Evolutionary conservation across 73 alveolate species (phyloP).

Genomic region (Paramecium caudatum): DNA sequence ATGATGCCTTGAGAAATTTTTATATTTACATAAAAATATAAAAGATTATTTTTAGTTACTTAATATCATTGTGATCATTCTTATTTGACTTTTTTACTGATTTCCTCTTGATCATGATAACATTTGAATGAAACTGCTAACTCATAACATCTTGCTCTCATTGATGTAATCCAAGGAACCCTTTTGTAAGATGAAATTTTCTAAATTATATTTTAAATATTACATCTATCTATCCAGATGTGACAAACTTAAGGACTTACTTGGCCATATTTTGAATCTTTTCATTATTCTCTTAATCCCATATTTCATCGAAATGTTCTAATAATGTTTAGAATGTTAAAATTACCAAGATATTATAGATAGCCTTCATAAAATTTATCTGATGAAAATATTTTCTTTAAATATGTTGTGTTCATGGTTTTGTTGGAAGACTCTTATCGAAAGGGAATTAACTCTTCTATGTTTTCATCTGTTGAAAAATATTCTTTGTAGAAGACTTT

Average conservation of each 20-base stretch:
- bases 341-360: not conserved
- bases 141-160: conserved; percentile 7
- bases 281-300: conserved; percentile 67
- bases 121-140: conserved; percentile 59
- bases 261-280: conserved; percentile 55
- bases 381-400: conserved; percentile 59
- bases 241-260: conserved; percentile 26
- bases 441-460: conserved; percentile 63
- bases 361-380: conserved; percentile 50
- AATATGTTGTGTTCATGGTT: conserved; percentile 52
- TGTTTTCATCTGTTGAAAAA: not conserved
- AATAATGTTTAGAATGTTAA: not conserved
- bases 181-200: conserved; percentile 33
- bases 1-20: too few relatives aligned
- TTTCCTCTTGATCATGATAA: conserved; percentile 41
- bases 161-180: conserved; percentile 52
- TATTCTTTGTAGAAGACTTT: conserved; percentile 38
- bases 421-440: conserved; percentile 49
- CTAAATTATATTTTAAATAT: not conserved
- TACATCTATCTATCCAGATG: conserved; percentile 52
- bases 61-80: too few relatives aligned
- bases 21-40: too few relatives aligned
- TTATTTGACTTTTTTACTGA: conserved; percentile 23
- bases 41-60: too few relatives aligned
- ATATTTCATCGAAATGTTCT: conserved; percentile 49